These are phyloP conservation scores for Leccinum solheimii DNA, from an alignment of 1,284 basidiomycete species.

Conservation along the genomic window DNA sequence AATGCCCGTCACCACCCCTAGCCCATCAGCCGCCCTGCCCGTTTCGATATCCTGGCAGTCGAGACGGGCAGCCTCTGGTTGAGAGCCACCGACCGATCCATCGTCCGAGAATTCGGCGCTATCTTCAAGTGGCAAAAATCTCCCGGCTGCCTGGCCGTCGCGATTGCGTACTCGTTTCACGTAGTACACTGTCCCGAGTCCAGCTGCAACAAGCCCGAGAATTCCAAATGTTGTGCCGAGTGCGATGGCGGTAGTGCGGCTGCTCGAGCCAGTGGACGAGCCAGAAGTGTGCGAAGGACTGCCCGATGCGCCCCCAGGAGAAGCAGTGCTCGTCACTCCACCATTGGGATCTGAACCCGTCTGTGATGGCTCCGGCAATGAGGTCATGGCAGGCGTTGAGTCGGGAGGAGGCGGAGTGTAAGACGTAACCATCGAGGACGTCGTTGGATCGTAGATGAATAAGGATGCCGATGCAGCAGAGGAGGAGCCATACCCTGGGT, in stretches of 20 bases:
- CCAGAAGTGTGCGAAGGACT: constrained; percentile 8
- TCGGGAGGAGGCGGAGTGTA: constrained; percentile 35
- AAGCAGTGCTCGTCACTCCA: constrained; percentile 12
- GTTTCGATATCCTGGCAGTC: constrained; percentile 6
- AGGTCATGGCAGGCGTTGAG: constrained; percentile 27
- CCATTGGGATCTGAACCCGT: constrained; percentile 20
- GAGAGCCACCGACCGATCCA: constrained; percentile 7
- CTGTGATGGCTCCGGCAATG: constrained; percentile 27
- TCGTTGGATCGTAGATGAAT: constrained; percentile 53
- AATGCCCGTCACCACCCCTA: constrained; percentile 17
- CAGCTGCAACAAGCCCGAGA: constrained; percentile 49
- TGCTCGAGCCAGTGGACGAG: constrained; percentile 18
- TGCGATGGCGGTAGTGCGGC: constrained; percentile 47
- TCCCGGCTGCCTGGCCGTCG: constrained; percentile 2
- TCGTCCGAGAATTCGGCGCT: constrained; percentile 22
- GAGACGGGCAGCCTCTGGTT: constrained; percentile 5
- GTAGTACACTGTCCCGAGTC: constrained; percentile 45
- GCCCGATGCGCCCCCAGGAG: constrained; percentile 7
- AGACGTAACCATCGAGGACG: constrained; percentile 30
- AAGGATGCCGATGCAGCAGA: constrained; percentile 47
- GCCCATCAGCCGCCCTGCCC: neutral
- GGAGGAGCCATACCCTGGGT: constrained; percentile 56
- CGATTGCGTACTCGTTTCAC: constrained; percentile 24
- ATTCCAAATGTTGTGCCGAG: constrained; percentile 58
- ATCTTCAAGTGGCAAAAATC: constrained; percentile 24